A percentile compares a stretch with the other conserved stretches of the same genome.
These are phyloP conservation scores for Francoa sonchifolia DNA, from an alignment of 441 rosid species.

Conservation along the genomic window DNA sequence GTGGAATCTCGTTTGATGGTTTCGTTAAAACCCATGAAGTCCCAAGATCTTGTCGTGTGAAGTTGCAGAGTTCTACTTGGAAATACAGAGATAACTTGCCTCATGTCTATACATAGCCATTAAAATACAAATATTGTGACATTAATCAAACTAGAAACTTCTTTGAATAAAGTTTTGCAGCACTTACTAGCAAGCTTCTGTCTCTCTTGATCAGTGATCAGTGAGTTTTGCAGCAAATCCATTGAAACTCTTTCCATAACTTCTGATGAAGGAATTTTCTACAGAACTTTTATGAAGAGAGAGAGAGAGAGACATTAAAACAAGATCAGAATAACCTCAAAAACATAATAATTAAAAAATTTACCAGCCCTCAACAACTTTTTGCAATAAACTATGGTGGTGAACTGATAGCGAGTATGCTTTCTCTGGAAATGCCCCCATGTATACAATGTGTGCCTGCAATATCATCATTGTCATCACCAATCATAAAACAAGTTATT, in stretches of 20 bases:
- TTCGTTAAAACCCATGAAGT: constrained; percentile 31
- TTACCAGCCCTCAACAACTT: no score
- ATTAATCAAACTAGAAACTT: not conserved
- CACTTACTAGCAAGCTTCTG: constrained; percentile 16
- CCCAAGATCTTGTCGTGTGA: constrained; percentile 48
- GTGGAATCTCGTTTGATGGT: constrained; percentile 1
- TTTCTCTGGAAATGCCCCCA: no score
- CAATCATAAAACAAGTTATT: no score
- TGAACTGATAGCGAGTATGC: no score
- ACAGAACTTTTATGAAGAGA: constrained; percentile 13
- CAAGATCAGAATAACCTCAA: not conserved
- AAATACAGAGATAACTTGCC: constrained; percentile 36
- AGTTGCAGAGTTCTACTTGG: constrained; percentile 24
- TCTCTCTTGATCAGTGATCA: constrained; percentile 15
- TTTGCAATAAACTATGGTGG: no score
- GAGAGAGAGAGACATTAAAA: constrained; percentile 1
- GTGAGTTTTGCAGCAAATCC: constrained; percentile 42
- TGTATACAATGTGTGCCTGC: no score
- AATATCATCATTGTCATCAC: no score
- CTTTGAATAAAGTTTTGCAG: no score
- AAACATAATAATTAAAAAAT: no score
- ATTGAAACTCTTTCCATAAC: constrained; percentile 41
- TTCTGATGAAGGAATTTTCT: constrained; percentile 25
- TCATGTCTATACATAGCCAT: constrained; percentile 18
- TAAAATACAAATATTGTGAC: no score